phyloP scores from a whole-genome alignment of 1,139 yeast species.

The Hyphopichia burtonii region DNA sequence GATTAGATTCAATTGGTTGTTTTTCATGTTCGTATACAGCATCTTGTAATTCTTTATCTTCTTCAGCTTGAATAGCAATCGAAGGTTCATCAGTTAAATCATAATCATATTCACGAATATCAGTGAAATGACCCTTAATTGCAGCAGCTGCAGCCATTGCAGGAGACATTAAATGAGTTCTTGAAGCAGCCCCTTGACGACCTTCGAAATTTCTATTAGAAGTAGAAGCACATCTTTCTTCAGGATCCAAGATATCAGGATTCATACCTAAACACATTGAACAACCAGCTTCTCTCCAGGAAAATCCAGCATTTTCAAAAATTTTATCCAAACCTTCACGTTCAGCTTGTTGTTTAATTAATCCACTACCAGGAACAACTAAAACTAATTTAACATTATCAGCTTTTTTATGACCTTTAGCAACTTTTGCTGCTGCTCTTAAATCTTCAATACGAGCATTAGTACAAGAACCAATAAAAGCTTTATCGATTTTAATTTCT shows the following conservation, averaged over 20 bases:
- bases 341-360: slow-evolving; percentile 91
- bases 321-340: slow-evolving; percentile 90
- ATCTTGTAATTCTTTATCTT: slow-evolving; percentile 60
- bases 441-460: slow-evolving; percentile 97
- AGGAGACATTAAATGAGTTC: slow-evolving; percentile 97
- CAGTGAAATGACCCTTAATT: slow-evolving; percentile 84
- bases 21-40: slow-evolving; percentile 73
- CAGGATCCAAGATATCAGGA: slow-evolving; percentile 91
- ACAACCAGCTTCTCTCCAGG: slow-evolving; percentile 99
- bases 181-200: slow-evolving; percentile 95
- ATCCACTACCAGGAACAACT: slow-evolving; percentile 97
- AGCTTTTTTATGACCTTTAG: slow-evolving; percentile 87
- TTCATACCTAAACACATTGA: slow-evolving; percentile 99
- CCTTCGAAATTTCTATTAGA: slow-evolving; percentile 99
- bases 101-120: slow-evolving; percentile 78
- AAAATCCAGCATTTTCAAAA: slow-evolving; percentile 89
- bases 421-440: slow-evolving; percentile 92
- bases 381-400: slow-evolving; percentile 75
- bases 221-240: slow-evolving; percentile 97
- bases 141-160: slow-evolving; percentile 99
- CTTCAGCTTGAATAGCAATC: slow-evolving; percentile 54
- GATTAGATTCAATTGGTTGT: slow-evolving; percentile 45
- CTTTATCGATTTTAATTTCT: slow-evolving; percentile 80
- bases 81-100: slow-evolving; percentile 60
- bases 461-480: slow-evolving; percentile 96